phyloP scores from a whole-genome alignment of 2,329 filamentous ascomycete genomes.

The Berkeleyomyces basicola region DNA sequence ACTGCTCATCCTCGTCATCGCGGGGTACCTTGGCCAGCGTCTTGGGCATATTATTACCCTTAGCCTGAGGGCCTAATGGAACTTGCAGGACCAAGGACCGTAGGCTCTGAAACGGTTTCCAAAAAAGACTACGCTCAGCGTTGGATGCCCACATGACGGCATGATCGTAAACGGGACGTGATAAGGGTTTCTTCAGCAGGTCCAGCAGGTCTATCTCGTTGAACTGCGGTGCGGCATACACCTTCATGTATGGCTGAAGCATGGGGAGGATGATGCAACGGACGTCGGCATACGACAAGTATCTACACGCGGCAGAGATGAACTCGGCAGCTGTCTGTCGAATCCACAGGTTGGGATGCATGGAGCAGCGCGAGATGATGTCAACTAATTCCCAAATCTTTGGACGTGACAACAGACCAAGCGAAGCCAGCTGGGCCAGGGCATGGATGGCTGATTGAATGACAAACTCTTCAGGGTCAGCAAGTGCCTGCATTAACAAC shows the following conservation, averaged over 20 bases:
- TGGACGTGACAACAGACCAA: conserved; percentile 71
- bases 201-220: conserved; percentile 63
- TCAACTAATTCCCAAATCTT: conserved; percentile 81
- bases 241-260: conserved; percentile 66
- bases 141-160: conserved; percentile 74
- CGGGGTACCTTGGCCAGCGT: conserved; percentile 48
- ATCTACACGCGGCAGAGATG: conserved; percentile 57
- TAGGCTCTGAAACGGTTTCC: conserved; percentile 59
- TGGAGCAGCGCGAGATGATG: conserved; percentile 65
- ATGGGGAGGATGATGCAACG: conserved; percentile 72
- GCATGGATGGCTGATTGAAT: conserved; percentile 82
- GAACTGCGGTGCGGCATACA: conserved; percentile 47
- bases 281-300: conserved; percentile 62
- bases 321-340: conserved; percentile 79
- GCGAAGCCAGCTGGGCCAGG: conserved; percentile 68
- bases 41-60: conserved; percentile 34
- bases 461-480: conserved; percentile 85
- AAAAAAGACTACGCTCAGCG: conserved; percentile 68
- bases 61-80: conserved; percentile 33
- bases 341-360: conserved; percentile 93
- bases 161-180: conserved; percentile 68
- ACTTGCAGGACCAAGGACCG: conserved; percentile 39
- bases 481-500: conserved; percentile 85
- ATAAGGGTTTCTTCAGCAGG: conserved; percentile 63
- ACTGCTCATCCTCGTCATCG: conserved; percentile 88